A percentile compares a stretch with the other conserved stretches of the same genome.
Conservation (phyloP, 768 basidiomycete species). For the Boletus rubescentipes region DNA sequence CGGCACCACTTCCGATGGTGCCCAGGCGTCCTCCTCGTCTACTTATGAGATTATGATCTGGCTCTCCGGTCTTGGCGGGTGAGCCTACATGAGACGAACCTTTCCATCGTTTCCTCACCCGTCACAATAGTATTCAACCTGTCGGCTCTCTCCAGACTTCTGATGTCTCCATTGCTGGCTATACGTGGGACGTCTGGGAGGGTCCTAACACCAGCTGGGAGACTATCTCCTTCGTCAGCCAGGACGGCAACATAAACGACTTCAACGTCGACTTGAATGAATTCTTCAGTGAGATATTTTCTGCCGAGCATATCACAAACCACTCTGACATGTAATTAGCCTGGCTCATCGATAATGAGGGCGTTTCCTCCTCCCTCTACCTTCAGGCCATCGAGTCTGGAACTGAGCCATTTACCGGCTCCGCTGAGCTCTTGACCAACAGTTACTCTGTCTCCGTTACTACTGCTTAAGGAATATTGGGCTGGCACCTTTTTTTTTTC, state of each 20-base stretch:
- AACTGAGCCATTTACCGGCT: slow-evolving; percentile 54
- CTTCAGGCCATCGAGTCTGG: slow-evolving; percentile 56
- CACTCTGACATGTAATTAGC: slow-evolving; percentile 28
- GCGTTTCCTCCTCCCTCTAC: slow-evolving; percentile 48
- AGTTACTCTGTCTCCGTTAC: slow-evolving; percentile 41
- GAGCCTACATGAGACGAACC: slow-evolving; percentile 4
- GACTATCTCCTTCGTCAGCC: slow-evolving; percentile 55
- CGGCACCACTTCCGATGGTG: slow-evolving; percentile 42
- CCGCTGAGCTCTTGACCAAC: slow-evolving; percentile 43
- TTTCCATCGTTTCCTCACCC: not conserved
- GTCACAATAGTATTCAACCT: slow-evolving; percentile 46
- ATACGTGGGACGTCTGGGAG: slow-evolving; percentile 57
- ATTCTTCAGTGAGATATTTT: slow-evolving; percentile 48
- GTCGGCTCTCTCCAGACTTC: slow-evolving; percentile 49
- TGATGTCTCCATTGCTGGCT: slow-evolving; percentile 43
- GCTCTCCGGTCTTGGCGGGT: slow-evolving; percentile 58
- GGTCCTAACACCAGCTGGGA: slow-evolving; percentile 56
- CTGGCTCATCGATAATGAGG: slow-evolving; percentile 46
- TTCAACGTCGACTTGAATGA: slow-evolving; percentile 53
- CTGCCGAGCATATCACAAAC: not conserved
- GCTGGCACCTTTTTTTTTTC: not conserved
- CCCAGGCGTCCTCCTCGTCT: slow-evolving; percentile 46
- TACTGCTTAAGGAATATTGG: slow-evolving; percentile 1
- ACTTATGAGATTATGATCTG: slow-evolving; percentile 63
- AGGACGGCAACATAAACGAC: slow-evolving; percentile 45